Conservation (phyloP, 257 asterid species). For the Capsicum baccatum region DNA sequence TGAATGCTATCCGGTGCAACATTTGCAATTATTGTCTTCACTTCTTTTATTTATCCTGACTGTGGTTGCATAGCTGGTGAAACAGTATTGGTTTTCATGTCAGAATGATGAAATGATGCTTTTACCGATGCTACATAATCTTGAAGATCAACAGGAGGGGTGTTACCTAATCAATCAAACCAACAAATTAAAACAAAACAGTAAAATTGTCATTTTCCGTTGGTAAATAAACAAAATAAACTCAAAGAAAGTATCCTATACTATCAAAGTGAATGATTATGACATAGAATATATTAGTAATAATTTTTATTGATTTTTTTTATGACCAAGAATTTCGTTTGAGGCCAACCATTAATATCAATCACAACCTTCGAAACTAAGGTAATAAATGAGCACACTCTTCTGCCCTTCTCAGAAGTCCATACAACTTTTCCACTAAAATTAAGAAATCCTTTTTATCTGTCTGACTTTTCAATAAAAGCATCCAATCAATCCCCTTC, state of each 20-base stretch:
- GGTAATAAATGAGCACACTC: no score
- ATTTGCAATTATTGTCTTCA: neutral
- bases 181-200: neutral
- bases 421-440: neutral
- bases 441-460: neutral
- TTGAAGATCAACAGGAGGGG: neutral
- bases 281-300: neutral
- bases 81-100: no score
- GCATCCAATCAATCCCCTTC: no score
- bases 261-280: neutral
- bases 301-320: no score
- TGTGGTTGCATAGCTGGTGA: neutral
- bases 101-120: neutral
- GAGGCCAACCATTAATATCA: no score
- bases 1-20: neutral
- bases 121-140: neutral
- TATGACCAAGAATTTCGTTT: no score
- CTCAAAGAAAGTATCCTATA: neutral
- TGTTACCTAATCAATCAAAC: neutral
- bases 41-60: neutral
- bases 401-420: neutral
- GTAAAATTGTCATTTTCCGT: neutral
- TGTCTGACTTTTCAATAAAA: no score
- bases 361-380: no score
- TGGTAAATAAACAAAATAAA: neutral